Evolutionary conservation across 306 rosid genomes (phyloP).

Genomic region (Datisca glomerata): DNA sequence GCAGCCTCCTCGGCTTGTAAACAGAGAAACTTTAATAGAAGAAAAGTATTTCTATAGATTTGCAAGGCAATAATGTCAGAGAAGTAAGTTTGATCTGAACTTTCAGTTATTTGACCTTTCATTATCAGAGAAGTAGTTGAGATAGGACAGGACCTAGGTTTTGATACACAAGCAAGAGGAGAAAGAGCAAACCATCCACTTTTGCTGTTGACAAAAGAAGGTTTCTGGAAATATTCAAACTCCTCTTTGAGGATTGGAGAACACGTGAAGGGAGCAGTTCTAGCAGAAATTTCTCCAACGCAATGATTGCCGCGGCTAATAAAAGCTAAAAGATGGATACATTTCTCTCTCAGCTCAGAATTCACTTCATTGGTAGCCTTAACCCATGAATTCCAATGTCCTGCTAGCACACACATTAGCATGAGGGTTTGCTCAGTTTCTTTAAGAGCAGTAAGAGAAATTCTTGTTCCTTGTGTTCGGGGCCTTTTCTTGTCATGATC

Average conservation of each 20-base stretch:
- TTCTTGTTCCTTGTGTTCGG: conserved; percentile 44
- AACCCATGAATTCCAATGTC: conserved; percentile 76
- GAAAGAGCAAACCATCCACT: conserved; percentile 89
- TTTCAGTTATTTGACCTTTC: conserved; percentile 37
- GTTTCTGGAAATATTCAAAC: conserved; percentile 47
- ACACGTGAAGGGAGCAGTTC: conserved; percentile 47
- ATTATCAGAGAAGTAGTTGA: conserved; percentile 26
- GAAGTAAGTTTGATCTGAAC: conserved; percentile 38
- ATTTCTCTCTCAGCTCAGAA: conserved; percentile 68
- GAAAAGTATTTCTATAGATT: conserved; percentile 58
- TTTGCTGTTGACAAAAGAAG: conserved; percentile 54
- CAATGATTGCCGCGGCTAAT: conserved; percentile 69
- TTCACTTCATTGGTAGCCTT: conserved; percentile 63
- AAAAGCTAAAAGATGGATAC: conserved; percentile 90
- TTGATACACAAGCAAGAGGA: conserved; percentile 51
- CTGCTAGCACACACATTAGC: conserved; percentile 77
- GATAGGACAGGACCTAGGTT: conserved; percentile 35
- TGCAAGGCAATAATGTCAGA: conserved; percentile 68
- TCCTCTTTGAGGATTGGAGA: conserved; percentile 78
- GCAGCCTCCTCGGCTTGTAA: conserved; percentile 92
- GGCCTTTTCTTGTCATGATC: conserved; percentile 75
- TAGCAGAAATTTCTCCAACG: conserved; percentile 39
- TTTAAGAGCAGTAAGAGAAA: conserved; percentile 51
- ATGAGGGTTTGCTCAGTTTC: conserved; percentile 74
- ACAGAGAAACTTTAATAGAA: conserved; percentile 72